Conservation (phyloP, 2,329 filamentous ascomycete species). For the Stagonosporopsis rhizophila region DNA sequence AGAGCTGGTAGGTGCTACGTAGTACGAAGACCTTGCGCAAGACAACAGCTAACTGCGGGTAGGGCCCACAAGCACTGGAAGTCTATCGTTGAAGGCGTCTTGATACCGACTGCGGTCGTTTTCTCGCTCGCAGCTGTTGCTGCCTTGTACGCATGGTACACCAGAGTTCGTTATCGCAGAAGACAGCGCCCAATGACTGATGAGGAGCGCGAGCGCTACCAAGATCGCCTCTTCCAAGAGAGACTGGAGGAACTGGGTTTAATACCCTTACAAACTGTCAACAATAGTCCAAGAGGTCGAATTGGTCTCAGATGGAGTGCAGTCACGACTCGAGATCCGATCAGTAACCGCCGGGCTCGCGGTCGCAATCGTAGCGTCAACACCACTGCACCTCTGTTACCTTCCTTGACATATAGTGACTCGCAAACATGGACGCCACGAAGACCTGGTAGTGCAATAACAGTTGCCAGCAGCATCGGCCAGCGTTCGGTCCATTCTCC, state of each 20-base stretch:
- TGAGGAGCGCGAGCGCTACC: not conserved
- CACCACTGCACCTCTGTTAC: not conserved
- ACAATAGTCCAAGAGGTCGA: not conserved
- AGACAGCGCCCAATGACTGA: not conserved
- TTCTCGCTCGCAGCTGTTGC: not conserved
- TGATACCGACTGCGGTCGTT: not conserved
- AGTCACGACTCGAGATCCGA: not conserved
- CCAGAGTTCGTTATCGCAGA: not conserved
- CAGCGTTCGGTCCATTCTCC: not conserved
- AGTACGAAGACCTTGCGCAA: not conserved
- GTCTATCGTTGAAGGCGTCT: not conserved
- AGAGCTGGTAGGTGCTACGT: not conserved
- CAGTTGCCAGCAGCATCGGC: not conserved
- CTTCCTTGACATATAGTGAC: not conserved
- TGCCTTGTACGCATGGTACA: not conserved
- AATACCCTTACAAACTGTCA: not conserved
- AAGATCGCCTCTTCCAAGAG: not conserved
- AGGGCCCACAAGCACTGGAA: constrained; percentile 1
- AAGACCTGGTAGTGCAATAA: not conserved
- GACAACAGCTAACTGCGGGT: not conserved
- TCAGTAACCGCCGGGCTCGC: not conserved
- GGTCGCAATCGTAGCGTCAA: not conserved
- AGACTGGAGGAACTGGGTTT: not conserved
- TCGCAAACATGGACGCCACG: not conserved
- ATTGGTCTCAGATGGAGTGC: not conserved